These are phyloP conservation scores for Plectosphaerella cucumerina DNA, from an alignment of 2,329 filamentous ascomycete species.

Conservation along the genomic window DNA sequence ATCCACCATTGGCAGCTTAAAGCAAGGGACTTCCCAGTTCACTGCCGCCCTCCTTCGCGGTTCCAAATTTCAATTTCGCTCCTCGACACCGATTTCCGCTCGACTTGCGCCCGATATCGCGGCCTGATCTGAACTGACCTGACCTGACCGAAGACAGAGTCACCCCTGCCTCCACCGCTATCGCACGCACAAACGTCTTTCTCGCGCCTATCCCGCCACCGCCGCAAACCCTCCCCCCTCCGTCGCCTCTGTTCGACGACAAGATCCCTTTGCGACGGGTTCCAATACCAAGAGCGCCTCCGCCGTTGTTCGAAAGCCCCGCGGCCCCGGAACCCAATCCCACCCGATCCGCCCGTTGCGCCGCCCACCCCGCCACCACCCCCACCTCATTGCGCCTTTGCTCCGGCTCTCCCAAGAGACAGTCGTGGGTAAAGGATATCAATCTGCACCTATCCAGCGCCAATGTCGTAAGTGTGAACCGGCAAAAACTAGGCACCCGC, in stretches of 20 bases:
- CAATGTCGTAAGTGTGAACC: slow-evolving; percentile 29
- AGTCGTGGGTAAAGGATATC: slow-evolving; percentile 42
- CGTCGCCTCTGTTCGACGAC: too few relatives aligned
- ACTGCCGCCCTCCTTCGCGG: neutral
- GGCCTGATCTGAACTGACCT: neutral
- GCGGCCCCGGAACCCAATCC: too few relatives aligned
- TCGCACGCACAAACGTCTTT: too few relatives aligned
- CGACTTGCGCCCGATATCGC: neutral
- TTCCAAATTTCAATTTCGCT: neutral
- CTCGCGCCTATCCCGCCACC: too few relatives aligned
- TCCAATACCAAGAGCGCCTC: too few relatives aligned
- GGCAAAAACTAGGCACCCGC: neutral
- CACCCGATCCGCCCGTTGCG: too few relatives aligned
- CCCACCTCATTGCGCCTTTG: slow-evolving; percentile 21
- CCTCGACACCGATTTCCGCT: neutral
- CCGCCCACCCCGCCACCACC: too few relatives aligned
- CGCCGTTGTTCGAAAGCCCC: too few relatives aligned
- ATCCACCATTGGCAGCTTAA: neutral
- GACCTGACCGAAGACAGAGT: neutral
- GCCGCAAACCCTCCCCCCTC: too few relatives aligned
- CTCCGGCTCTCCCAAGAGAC: slow-evolving; percentile 41
- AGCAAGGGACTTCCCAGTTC: neutral
- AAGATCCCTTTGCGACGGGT: too few relatives aligned
- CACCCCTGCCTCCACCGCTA: too few relatives aligned
- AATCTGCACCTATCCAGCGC: slow-evolving; percentile 20